Conservation (phyloP, 1,139 yeast genomes). For the Yamadazyma oceani region DNA sequence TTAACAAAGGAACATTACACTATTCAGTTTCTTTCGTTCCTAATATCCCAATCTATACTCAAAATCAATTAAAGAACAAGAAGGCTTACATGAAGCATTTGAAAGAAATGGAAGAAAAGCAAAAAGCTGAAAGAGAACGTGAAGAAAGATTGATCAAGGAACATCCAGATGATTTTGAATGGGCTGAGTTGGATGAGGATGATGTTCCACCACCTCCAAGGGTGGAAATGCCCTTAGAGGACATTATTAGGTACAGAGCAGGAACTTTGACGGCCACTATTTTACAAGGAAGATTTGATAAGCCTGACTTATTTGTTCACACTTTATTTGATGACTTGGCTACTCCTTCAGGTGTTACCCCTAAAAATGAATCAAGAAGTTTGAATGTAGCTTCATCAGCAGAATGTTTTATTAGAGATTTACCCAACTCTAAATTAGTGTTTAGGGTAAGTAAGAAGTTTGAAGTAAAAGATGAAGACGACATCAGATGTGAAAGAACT, state of each 20-base stretch:
- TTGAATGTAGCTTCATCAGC: constrained; percentile 47
- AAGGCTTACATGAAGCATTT: constrained; percentile 32
- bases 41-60: constrained; percentile 58
- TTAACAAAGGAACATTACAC: constrained; percentile 49
- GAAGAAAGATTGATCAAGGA: constrained; percentile 54
- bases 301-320: constrained; percentile 53
- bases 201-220: constrained; percentile 45
- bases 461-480: constrained; percentile 46
- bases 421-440: constrained; percentile 56
- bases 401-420: constrained; percentile 66
- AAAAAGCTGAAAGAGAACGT: constrained; percentile 32
- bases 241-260: constrained; percentile 54
- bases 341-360: constrained; percentile 57
- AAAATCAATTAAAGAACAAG: constrained; percentile 47
- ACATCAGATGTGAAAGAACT: constrained; percentile 49
- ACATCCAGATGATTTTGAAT: constrained; percentile 62
- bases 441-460: constrained; percentile 56
- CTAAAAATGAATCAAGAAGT: constrained; percentile 39
- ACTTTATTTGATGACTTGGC: constrained; percentile 63
- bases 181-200: constrained; percentile 56
- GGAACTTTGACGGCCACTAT: constrained; percentile 62
- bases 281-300: constrained; percentile 46
- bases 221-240: constrained; percentile 51
- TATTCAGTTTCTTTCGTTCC: constrained; percentile 67
- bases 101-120: constrained; percentile 34